Conservation (phyloP, 257 asterid species). For the Linderniella brevidens region DNA sequence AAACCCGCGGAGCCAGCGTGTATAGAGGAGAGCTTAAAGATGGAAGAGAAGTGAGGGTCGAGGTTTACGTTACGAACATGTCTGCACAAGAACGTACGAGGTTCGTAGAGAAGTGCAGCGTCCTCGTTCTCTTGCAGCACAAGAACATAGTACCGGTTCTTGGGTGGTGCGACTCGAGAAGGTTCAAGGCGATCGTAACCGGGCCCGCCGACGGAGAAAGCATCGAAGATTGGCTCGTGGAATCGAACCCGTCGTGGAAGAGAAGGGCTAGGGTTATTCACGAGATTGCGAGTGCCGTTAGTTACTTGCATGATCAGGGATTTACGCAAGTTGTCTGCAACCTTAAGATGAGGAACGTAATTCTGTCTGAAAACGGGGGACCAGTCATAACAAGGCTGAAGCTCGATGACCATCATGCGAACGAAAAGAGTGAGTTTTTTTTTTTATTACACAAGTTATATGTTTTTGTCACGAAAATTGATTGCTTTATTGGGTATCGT, state of each 20-base stretch:
- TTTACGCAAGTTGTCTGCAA: slow-evolving; percentile 16
- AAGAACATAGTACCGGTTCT: slow-evolving; percentile 17
- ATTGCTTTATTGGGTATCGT: too few relatives aligned
- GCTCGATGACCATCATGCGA: slow-evolving; percentile 16
- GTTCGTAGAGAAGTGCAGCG: slow-evolving; percentile 15
- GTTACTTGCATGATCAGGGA: slow-evolving; percentile 27
- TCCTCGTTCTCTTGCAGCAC: slow-evolving; percentile 19
- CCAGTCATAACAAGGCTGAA: slow-evolving; percentile 31
- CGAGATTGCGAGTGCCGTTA: slow-evolving; percentile 19
- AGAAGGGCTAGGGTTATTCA: slow-evolving; percentile 21
- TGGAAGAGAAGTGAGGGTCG: slow-evolving; percentile 21
- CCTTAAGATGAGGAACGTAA: slow-evolving; percentile 20
- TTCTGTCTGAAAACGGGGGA: slow-evolving; percentile 23
- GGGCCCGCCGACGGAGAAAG: slow-evolving; percentile 16
- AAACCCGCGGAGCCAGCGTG: background rate
- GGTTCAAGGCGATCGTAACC: slow-evolving; percentile 15
- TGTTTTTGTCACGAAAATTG: too few relatives aligned
- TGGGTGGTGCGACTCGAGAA: slow-evolving; percentile 24
- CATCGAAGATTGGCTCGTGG: slow-evolving; percentile 23
- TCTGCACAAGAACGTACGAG: slow-evolving; percentile 15
- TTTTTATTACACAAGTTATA: too few relatives aligned
- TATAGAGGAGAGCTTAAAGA: slow-evolving; percentile 24
- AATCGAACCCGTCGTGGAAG: slow-evolving; percentile 27
- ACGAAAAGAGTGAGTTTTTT: slow-evolving; percentile 20
- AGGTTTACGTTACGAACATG: slow-evolving; percentile 9